A percentile compares a stretch with the other conserved stretches of the same genome.
These are phyloP conservation scores for Haplosporangium sp. DNA, from an alignment of 371 early-diverging fungal species.

Conservation along the genomic window DNA sequence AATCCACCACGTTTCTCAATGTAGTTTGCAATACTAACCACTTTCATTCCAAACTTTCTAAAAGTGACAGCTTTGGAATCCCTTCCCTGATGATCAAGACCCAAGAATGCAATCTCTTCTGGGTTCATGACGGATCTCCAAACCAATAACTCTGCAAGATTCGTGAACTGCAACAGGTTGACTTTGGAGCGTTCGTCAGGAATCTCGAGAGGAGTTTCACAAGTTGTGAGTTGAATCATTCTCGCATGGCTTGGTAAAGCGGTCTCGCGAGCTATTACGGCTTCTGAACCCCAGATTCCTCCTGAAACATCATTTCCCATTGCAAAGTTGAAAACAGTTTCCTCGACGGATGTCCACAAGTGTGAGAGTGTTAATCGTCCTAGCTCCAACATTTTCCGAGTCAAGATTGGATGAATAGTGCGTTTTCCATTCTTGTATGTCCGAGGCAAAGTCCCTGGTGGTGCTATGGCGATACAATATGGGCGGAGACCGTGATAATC, in stretches of 20 bases:
- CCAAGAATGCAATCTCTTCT: constrained; percentile 75
- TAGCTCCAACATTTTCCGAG: constrained; percentile 70
- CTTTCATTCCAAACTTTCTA: constrained; percentile 76
- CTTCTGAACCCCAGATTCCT: constrained; percentile 62
- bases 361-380: constrained; percentile 65
- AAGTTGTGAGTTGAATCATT: constrained; percentile 77
- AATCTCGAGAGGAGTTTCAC: constrained; percentile 68
- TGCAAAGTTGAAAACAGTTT: constrained; percentile 64
- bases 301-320: constrained; percentile 54
- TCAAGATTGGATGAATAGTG: constrained; percentile 70
- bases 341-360: constrained; percentile 64
- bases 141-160: constrained; percentile 74
- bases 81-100: constrained; percentile 67
- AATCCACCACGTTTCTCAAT: constrained; percentile 67
- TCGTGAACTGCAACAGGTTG: constrained; percentile 72
- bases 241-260: constrained; percentile 34
- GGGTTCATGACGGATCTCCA: constrained; percentile 76
- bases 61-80: constrained; percentile 76
- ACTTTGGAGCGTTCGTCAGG: constrained; percentile 77
- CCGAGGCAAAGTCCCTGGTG: constrained; percentile 75
- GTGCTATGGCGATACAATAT: constrained; percentile 69
- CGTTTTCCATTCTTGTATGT: constrained; percentile 75
- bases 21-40: constrained; percentile 72
- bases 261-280: constrained; percentile 38
- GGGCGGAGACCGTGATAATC: constrained; percentile 69